Evolutionary conservation across 2,329 filamentous ascomycete genomes (phyloP), one percentile per base, ranked within the genome.

Genomic region (Tothia fuscella): DNA sequence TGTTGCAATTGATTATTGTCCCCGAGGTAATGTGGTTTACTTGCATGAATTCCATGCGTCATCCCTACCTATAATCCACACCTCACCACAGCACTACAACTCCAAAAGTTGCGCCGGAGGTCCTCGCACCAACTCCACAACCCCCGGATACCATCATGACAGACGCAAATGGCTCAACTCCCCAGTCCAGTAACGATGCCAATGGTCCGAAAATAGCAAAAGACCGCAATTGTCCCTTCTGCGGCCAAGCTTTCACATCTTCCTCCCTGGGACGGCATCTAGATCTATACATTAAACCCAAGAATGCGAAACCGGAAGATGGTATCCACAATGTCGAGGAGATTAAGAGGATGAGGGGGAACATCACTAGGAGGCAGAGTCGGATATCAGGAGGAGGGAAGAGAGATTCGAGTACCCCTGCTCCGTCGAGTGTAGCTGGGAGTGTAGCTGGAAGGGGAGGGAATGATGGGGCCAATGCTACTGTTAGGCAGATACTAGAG

Each of bases 181-280:
- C 60, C 43, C 58, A 52, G 25, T 61, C 57, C 19, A 55, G 60
- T 28, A 53, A 55, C 22, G 41, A 43, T 19, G 29, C 39, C 28
- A 31, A 5, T 29, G 30, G 21, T 2, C 26, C 35, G 1, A 59
- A 65, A 41, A 71, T 81, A 13, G 62, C 72, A 45, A 96, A 96
- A 62, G 88, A 96, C 65, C 86, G 84, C 56, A 79, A 71, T 49
- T 95, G 89, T 59, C 83, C 80, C 26, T 96, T 85, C 65, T 96
- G 89, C 60, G 72, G 78, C 35, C 86, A 94, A 60, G 72, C 81
- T 5, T 96, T 95, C 57, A 95, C 89, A 13, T 95, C 88, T 2
- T 94, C 87, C 13, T 93, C 86, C 2, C 76, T 96, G 41, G 89
- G 89, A 38, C 81, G 89, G 34, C 89, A 96, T 62, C 78, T 95